phyloP scores from a whole-genome alignment of 2,329 filamentous ascomycete species.

The Rhexocercosporidium sp. region DNA sequence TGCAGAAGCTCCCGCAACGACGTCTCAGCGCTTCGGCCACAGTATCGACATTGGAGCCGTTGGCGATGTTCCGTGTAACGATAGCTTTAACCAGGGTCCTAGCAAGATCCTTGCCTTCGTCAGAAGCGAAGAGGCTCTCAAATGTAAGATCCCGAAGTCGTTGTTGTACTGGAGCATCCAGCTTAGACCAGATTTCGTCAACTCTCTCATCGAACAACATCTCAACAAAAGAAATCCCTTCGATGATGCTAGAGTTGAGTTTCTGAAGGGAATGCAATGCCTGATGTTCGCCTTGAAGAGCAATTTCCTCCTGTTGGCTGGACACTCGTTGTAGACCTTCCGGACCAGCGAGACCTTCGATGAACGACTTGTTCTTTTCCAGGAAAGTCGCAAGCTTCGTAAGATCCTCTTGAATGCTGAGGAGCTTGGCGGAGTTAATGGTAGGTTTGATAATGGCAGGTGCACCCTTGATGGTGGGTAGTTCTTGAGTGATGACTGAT shows the following conservation, averaged over 20 bases:
- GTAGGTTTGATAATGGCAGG: constrained; percentile 69
- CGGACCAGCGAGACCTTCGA: constrained; percentile 91
- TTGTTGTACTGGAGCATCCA: constrained; percentile 73
- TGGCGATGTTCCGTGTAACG: constrained; percentile 96
- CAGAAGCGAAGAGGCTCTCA: constrained; percentile 82
- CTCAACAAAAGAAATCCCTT: constrained; percentile 94
- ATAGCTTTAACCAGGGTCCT: constrained; percentile 97
- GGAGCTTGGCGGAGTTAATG: constrained; percentile 71
- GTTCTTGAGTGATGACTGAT: constrained; percentile 65
- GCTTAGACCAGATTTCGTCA: constrained; percentile 79
- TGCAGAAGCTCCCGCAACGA: constrained; percentile 96
- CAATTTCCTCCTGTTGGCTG: constrained; percentile 88
- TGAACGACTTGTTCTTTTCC: constrained; percentile 84
- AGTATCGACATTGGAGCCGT: constrained; percentile 95
- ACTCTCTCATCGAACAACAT: constrained; percentile 95
- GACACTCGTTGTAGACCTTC: constrained; percentile 79
- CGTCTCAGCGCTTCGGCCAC: constrained; percentile 93
- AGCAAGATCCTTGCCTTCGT: constrained; percentile 83
- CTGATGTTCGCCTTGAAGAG: constrained; percentile 91
- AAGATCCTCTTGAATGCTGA: constrained; percentile 78
- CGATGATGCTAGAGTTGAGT: constrained; percentile 87
- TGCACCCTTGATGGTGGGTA: constrained; percentile 52
- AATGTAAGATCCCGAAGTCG: constrained; percentile 81
- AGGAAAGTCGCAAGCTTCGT: constrained; percentile 82
- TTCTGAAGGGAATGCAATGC: constrained; percentile 85